Conservation (phyloP, 192 early-diverging fungal species). For the Backusella tarrabulga region DNA sequence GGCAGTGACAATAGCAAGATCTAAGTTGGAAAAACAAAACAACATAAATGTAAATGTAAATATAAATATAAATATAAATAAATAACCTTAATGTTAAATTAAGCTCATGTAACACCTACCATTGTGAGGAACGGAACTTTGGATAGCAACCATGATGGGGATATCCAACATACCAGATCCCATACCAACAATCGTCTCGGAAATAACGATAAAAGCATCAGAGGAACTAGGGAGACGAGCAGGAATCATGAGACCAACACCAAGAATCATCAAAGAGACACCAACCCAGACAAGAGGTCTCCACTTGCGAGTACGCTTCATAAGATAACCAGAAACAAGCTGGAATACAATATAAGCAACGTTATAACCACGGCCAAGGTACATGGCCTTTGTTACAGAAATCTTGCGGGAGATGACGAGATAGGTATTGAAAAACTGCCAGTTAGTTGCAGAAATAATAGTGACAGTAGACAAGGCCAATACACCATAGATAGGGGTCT, state of each 20-base stretch:
- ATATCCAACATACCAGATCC: slow-evolving; percentile 24
- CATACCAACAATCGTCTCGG: slow-evolving; percentile 20
- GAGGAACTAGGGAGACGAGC: slow-evolving; percentile 24
- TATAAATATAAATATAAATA: background rate
- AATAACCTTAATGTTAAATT: background rate
- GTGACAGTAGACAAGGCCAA: slow-evolving; percentile 13
- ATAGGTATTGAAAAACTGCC: slow-evolving; percentile 24
- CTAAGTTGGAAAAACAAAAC: slow-evolving; percentile 9
- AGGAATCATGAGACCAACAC: slow-evolving; percentile 35
- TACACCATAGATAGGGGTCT: slow-evolving; percentile 22
- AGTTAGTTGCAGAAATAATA: slow-evolving; percentile 14
- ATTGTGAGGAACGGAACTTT: slow-evolving; percentile 27
- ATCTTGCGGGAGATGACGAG: slow-evolving; percentile 19
- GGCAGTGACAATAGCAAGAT: slow-evolving; percentile 37
- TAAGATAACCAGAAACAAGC: slow-evolving; percentile 17
- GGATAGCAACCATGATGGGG: slow-evolving; percentile 16
- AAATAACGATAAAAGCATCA: slow-evolving; percentile 23
- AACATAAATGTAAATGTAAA: background rate
- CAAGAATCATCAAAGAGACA: slow-evolving; percentile 18
- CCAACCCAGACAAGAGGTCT: slow-evolving; percentile 25
- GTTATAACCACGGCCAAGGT: slow-evolving; percentile 21
- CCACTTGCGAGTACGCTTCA: slow-evolving; percentile 19
- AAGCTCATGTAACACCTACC: slow-evolving; percentile 4
- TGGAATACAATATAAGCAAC: slow-evolving; percentile 20
- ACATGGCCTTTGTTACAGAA: slow-evolving; percentile 13